Percentiles rank a stretch among this genome's conserved stretches.
Evolutionary conservation across 164 flowering plant species (phyloP).

Genomic region (Euptelea pleiosperma): DNA sequence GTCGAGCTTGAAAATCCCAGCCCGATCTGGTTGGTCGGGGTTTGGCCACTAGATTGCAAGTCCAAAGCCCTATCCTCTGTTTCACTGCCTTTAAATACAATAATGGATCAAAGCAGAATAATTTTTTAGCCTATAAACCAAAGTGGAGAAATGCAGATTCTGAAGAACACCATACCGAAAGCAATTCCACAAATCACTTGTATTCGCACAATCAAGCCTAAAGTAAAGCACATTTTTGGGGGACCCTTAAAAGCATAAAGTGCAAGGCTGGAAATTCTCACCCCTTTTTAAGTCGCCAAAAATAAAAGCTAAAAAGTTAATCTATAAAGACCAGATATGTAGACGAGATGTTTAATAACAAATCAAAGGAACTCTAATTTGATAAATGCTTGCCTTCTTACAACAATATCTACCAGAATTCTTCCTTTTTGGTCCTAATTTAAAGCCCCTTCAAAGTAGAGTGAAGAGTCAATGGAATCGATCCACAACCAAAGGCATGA

Average conservation of each 20-base stretch:
- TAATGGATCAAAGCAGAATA: neutral
- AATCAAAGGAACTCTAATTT: too few species aligned
- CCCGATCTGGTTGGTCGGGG: too few species aligned
- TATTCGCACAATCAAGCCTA: too few species aligned
- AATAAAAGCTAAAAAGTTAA: neutral
- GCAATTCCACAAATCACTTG: neutral
- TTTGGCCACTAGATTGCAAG: too few species aligned
- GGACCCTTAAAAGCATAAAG: too few species aligned
- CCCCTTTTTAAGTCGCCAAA: too few species aligned
- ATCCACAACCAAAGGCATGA: constrained; percentile 1
- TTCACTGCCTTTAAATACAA: neutral
- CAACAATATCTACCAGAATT: too few species aligned
- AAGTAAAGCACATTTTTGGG: neutral
- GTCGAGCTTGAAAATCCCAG: too few species aligned
- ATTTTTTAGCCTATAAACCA: neutral
- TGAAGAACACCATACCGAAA: neutral
- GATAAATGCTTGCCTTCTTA: too few species aligned
- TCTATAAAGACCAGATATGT: neutral
- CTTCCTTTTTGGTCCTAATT: neutral
- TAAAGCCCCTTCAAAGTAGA: neutral
- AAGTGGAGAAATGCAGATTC: neutral
- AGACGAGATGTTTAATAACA: too few species aligned
- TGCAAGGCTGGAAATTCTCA: too few species aligned
- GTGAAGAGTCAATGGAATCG: neutral
- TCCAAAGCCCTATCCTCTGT: too few species aligned